Evolutionary conservation across 2,329 filamentous ascomycete genomes (phyloP).

Genomic region (Apiospora marii): DNA sequence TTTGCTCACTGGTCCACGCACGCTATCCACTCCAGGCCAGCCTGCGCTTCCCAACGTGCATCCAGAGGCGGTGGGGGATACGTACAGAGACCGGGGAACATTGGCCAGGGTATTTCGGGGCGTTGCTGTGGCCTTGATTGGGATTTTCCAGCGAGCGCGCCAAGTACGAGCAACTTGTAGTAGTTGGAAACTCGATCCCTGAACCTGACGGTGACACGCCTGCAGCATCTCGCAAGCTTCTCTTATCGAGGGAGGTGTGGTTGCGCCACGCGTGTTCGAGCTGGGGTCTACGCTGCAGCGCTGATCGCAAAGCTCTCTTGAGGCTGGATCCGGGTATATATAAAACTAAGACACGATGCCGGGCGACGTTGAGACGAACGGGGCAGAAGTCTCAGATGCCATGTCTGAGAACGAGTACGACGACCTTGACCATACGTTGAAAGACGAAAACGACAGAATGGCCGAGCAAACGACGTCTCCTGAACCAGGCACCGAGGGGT

Average conservation of each 20-base stretch:
- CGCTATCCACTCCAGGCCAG: conserved; percentile 30
- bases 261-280: conserved; percentile 39
- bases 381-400: conserved; percentile 64
- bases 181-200: conserved; percentile 28
- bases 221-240: conserved; percentile 40
- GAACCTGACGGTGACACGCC: conserved; percentile 37
- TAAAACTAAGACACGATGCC: conserved; percentile 65
- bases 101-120: conserved; percentile 28
- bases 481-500: conserved; percentile 53
- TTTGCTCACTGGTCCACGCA: conserved; percentile 38
- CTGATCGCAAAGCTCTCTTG: conserved; percentile 31
- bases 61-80: conserved; percentile 37
- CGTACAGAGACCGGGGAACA: conserved; percentile 31
- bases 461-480: conserved; percentile 53
- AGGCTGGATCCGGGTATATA: conserved; percentile 46
- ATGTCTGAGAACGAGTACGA: conserved; percentile 67
- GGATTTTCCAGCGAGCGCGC: conserved; percentile 4
- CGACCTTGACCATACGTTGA: conserved; percentile 52
- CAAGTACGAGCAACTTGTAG: conserved; percentile 21
- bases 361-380: conserved; percentile 60
- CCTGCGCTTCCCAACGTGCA: conserved; percentile 33
- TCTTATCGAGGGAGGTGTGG: conserved; percentile 38
- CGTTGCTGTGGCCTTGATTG: conserved; percentile 11
- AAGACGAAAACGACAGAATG: conserved; percentile 61
- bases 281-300: conserved; percentile 37